Base-by-base conservation (phyloP, 768 basidiomycete genomes). In the Roridomyces roridus region DNA sequence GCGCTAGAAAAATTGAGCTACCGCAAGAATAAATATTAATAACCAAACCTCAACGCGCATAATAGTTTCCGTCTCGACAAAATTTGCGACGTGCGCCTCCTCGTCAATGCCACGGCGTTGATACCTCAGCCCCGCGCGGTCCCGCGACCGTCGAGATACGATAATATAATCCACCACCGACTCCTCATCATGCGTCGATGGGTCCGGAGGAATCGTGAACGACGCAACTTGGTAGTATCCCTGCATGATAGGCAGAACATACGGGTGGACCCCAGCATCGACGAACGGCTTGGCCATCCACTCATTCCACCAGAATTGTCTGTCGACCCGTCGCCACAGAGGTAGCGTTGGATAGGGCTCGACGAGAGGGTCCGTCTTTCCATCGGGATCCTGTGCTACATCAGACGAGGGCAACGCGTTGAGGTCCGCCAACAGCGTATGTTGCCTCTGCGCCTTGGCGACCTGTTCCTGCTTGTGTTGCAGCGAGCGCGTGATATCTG, bases 261-360 rank as follows among this genome's bases (percentile, higher is more conserved):
- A 98, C 9, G 87, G 80, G 72, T 97, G 92, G 39, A 94, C 72
- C 20, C 95, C 94, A 41, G 88, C 88, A 58, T 98, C 93, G 35
- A 94, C 77, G 62, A 99, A 89, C 2, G 92, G 88, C 62, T 89
- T 89, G 24, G 85, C 80, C 54, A 98, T 80, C 81, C 86, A 87
- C 65, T 94, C 92, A 67, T 98, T 99, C 94, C 95, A 98, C 91
- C 95, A 98, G 70, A 93, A 98, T 39, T 91, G 88, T 43, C 83
- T 81, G 64, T 98, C 93, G 1, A 94, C 92, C 12, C 94, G 80
- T 24, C 94, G 82, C 95, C 96, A 98, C 4, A 98, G 80, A 0
- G 97, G 96, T 14, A 96, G 79, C 0, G 85, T 85, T 0, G 88
- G 76, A 57, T 84, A 80, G 0, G 94, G 92, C 69, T 97, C 95